Percentiles rank a stretch among this genome's conserved stretches.
phyloP scores from a whole-genome alignment of 768 basidiomycete genomes.

The Filobasidium wieringae region DNA sequence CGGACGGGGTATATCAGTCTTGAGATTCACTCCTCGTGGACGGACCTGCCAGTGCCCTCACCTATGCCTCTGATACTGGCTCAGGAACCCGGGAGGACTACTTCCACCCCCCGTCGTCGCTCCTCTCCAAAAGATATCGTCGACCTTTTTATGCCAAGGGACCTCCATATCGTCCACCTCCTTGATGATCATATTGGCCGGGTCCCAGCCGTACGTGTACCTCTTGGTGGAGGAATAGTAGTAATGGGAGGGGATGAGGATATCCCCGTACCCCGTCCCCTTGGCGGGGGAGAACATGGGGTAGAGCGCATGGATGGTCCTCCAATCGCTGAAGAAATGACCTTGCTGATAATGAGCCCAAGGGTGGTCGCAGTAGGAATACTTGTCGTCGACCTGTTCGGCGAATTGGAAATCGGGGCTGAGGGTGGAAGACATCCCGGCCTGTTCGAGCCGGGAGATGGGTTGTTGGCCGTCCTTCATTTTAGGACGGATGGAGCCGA shows the following conservation, averaged over 20 bases:
- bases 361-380: constrained; percentile 69
- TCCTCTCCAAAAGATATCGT: constrained; percentile 85
- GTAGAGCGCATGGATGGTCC: constrained; percentile 73
- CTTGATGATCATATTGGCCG: constrained; percentile 57
- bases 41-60: constrained; percentile 37
- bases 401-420: constrained; percentile 55
- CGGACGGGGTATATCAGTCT: constrained; percentile 5
- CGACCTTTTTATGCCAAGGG: constrained; percentile 77
- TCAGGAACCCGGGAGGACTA: constrained; percentile 68
- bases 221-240: constrained; percentile 70
- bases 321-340: constrained; percentile 95
- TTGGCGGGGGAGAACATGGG: constrained; percentile 91
- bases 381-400: constrained; percentile 49
- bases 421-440: constrained; percentile 39
- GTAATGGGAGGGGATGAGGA: constrained; percentile 91
- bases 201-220: constrained; percentile 88
- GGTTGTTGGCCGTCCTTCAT: constrained; percentile 39
- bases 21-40: constrained; percentile 39
- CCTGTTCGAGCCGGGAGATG: constrained; percentile 31
- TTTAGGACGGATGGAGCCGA: constrained; percentile 55
- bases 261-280: constrained; percentile 71
- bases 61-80: constrained; percentile 79
- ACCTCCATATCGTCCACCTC: constrained; percentile 73
- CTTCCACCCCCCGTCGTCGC: constrained; percentile 91
- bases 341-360: constrained; percentile 80